Evolutionary conservation across 169 alveolate genomes (phyloP), one percentile per base, ranked within the genome.

Genomic region (Cryptosporidium parvum): DNA sequence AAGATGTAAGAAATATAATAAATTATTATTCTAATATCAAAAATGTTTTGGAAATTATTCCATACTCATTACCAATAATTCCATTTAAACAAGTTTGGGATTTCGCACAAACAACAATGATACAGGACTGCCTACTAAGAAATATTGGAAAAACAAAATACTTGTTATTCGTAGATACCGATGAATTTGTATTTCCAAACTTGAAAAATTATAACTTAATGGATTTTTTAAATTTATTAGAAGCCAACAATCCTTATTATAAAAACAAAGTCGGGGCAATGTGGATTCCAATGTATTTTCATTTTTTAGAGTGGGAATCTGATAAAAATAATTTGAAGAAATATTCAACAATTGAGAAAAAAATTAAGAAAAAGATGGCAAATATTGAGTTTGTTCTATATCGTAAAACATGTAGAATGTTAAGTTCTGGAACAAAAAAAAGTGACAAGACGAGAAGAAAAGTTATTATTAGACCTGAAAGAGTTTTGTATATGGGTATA

Each of bases 81-180:
- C 89, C 89, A 18, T 80, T 44, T 80, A 65, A 80, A 80, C 69
- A 80, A 44, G 89, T 80, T 44, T 80, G 89, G 89, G 89, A 80
- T 62, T 80, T 62, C 39, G 89, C 89, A 33, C 89, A 80, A 51
- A 62, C 68, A 29, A 29, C 75, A 3, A 80, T 80, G 89, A 62
- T 80, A 62, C 89, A 80, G 29, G 89, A 80, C 44, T 80, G 89
- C 29, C 62, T 80, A 80, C 29, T 80, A 9, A 80, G 89, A 48
- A 59, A 42, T 67, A 21, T 29, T 21, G 53, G 67, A 18, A 42
- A 65, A 29, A 80, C 75, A 3, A 67, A 65, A 65, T 80, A 80
- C 62, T 44, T 80, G 51, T 10, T 80, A 23, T 80, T 80, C 42
- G 75, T 80, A 21, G 89, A 80, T 44, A 80, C 89, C 2, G 89